phyloP scores from a whole-genome alignment of 768 basidiomycete species.

The Auricularia sp. region DNA sequence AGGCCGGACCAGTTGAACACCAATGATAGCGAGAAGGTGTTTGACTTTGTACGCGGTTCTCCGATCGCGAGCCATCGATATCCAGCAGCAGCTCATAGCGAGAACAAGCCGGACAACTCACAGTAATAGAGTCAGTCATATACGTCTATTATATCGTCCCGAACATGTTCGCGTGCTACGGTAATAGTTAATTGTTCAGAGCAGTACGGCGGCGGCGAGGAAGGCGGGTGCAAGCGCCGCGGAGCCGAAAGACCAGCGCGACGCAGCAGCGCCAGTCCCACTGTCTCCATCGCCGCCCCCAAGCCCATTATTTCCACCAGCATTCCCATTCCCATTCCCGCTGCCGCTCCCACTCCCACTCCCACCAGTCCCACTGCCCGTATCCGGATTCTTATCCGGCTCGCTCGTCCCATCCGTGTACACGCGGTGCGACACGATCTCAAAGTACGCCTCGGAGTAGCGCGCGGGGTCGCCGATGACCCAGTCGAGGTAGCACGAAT shows the following conservation, averaged over 20 bases:
- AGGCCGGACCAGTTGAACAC: no score
- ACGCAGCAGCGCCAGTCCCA: background rate
- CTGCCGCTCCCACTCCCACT: background rate
- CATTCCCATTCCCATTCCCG: background rate
- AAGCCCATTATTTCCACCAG: background rate
- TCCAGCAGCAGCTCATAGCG: no score
- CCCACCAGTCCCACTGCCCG: background rate
- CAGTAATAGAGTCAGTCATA: no score
- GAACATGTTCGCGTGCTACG: no score
- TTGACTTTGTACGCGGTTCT: no score
- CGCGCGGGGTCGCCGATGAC: background rate
- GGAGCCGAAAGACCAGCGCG: background rate
- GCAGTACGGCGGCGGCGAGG: no score
- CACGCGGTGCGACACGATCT: background rate
- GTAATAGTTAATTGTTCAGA: no score
- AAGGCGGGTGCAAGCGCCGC: no score
- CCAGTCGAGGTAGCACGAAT: slow-evolving; percentile 1
- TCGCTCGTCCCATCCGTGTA: background rate
- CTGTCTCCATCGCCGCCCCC: background rate
- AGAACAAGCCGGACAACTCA: no score
- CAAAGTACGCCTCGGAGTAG: background rate
- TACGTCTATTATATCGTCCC: no score
- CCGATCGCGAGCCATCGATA: no score
- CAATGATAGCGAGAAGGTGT: no score
- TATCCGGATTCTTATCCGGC: background rate